phyloP scores from a whole-genome alignment of 2,329 filamentous ascomycete genomes.

The Penicillium glabrum region DNA sequence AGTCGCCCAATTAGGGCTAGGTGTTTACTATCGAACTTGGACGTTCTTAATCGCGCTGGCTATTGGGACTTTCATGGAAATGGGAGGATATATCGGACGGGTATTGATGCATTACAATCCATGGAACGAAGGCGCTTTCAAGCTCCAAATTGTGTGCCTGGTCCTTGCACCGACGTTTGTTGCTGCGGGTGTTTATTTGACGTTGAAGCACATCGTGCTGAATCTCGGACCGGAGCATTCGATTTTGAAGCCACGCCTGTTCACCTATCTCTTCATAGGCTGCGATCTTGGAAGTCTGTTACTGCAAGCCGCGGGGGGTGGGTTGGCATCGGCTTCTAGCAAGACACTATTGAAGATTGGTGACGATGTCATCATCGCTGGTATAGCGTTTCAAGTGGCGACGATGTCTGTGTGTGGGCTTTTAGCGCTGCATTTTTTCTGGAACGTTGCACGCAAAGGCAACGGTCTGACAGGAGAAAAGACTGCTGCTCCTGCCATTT shows the following conservation, averaged over 20 bases:
- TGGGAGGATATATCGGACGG: slow-evolving; percentile 57
- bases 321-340: too few species aligned
- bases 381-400: slow-evolving; percentile 58
- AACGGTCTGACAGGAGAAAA: slow-evolving; percentile 28
- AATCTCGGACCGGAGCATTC: slow-evolving; percentile 53
- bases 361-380: slow-evolving; percentile 60
- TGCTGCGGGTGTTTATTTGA: slow-evolving; percentile 57
- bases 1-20: slow-evolving; percentile 50
- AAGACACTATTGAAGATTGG: too few species aligned
- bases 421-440: slow-evolving; percentile 47
- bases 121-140: slow-evolving; percentile 50
- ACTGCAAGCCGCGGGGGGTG: too few species aligned
- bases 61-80: slow-evolving; percentile 52
- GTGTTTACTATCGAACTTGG: slow-evolving; percentile 55
- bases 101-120: slow-evolving; percentile 55
- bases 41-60: slow-evolving; percentile 54
- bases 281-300: too few species aligned
- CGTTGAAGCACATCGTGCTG: slow-evolving; percentile 58
- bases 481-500: slow-evolving; percentile 14
- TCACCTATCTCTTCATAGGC: slow-evolving; percentile 61
- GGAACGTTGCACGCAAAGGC: slow-evolving; percentile 31
- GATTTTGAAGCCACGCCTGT: slow-evolving; percentile 49
- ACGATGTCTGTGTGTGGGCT: slow-evolving; percentile 44
- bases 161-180: slow-evolving; percentile 59
- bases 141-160: slow-evolving; percentile 56